Conservation (phyloP, 768 basidiomycete species). For the Rhizopogon roseolus region DNA sequence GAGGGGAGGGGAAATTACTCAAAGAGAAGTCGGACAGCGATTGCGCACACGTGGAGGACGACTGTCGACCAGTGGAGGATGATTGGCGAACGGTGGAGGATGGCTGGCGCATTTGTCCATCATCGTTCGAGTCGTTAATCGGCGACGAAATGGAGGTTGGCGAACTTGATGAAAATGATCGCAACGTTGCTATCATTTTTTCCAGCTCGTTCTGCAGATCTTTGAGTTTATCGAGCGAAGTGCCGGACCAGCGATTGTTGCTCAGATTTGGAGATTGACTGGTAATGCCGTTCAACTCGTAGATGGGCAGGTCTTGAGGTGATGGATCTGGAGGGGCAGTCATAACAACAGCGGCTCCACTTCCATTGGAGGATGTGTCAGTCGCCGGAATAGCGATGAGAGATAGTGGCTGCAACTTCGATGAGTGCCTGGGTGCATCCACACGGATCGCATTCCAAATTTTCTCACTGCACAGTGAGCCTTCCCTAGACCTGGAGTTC, state of each 20-base stretch:
- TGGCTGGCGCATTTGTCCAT: constrained; percentile 10
- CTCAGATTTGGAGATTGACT: constrained; percentile 5
- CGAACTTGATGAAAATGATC: constrained; percentile 32
- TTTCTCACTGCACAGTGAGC: constrained; percentile 4
- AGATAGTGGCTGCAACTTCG: constrained; percentile 1
- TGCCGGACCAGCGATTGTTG: constrained; percentile 13
- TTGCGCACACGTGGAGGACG: constrained; percentile 21
- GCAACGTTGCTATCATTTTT: constrained; percentile 55
- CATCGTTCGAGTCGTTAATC: constrained; percentile 15
- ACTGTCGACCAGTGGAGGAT: constrained; percentile 19
- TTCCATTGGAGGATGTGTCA: not conserved
- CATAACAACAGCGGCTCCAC: not conserved
- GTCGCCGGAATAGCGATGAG: not conserved
- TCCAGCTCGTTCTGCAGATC: constrained; percentile 64
- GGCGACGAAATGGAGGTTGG: constrained; percentile 19
- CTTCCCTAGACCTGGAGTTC: constrained; percentile 4
- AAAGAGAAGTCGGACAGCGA: constrained; percentile 55
- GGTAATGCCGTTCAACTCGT: constrained; percentile 38
- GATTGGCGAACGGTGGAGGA: constrained; percentile 19
- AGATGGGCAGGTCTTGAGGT: constrained; percentile 37
- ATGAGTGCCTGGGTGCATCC: not conserved
- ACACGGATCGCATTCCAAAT: not conserved
- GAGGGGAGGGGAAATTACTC: constrained; percentile 67
- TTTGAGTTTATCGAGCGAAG: constrained; percentile 47
- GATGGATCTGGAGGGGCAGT: not conserved